These are phyloP conservation scores for Beauveria brongniartii DNA, from an alignment of 2,329 filamentous ascomycete species.

Conservation along the genomic window DNA sequence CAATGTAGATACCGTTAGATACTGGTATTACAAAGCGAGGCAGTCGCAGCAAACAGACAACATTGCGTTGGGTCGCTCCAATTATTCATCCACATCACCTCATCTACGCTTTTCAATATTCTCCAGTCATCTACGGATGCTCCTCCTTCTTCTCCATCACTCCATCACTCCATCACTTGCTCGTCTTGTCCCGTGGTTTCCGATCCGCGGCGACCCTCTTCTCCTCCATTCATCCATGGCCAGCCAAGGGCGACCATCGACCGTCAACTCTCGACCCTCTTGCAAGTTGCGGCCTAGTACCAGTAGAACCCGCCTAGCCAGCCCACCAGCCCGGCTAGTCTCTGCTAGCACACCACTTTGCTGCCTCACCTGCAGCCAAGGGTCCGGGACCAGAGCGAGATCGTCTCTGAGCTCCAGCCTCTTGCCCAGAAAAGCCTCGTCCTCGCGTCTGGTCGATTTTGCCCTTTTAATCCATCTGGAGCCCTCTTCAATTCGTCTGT, in stretches of 20 bases:
- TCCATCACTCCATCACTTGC: not conserved
- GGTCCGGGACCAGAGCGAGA: not conserved
- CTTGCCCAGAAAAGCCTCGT: not conserved
- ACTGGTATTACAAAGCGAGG: not conserved
- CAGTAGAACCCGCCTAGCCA: not conserved
- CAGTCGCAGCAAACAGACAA: not conserved
- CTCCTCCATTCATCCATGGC: not conserved
- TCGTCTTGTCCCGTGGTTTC: not conserved
- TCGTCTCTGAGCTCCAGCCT: not conserved
- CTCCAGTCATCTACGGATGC: not conserved
- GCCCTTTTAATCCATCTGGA: not conserved
- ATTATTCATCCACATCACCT: not conserved
- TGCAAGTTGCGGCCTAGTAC: not conserved
- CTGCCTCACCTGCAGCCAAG: not conserved
- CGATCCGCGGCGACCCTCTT: conserved; percentile 3
- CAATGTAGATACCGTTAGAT: too few species aligned
- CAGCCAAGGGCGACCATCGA: not conserved
- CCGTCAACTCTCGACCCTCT: not conserved
- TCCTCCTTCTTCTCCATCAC: not conserved
- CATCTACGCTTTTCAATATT: not conserved
- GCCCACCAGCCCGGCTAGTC: not conserved
- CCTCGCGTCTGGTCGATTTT: not conserved
- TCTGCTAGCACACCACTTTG: not conserved
- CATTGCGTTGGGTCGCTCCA: not conserved
- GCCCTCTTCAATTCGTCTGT: not conserved